These are phyloP conservation scores for Salix viminalis DNA, from an alignment of 345 rosid genomes.

Conservation along the genomic window DNA sequence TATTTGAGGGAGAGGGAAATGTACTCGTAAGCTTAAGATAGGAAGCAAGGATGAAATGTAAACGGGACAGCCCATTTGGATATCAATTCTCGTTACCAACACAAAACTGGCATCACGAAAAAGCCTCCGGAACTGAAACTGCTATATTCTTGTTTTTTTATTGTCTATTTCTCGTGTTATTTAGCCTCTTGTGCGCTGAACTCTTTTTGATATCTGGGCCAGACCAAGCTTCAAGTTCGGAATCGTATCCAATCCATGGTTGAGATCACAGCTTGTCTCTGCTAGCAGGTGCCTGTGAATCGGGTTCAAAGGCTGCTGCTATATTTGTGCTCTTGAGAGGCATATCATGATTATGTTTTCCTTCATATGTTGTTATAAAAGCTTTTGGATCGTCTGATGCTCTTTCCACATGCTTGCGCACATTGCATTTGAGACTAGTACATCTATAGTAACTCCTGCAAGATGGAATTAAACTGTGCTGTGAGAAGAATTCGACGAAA, in stretches of 20 bases:
- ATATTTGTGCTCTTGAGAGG: slow-evolving; percentile 34
- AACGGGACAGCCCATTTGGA: background rate
- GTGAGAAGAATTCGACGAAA: background rate
- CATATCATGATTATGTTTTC: slow-evolving; percentile 89
- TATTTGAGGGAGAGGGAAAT: background rate
- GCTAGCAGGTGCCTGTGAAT: slow-evolving; percentile 27
- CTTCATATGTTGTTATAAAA: slow-evolving; percentile 90
- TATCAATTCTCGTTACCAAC: background rate
- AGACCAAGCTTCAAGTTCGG: background rate
- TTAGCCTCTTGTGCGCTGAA: background rate
- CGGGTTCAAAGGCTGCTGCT: slow-evolving; percentile 16
- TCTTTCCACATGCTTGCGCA: slow-evolving; percentile 89
- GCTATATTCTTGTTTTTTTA: background rate
- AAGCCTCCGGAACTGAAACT: background rate
- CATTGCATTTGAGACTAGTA: slow-evolving; percentile 69
- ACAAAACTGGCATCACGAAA: background rate
- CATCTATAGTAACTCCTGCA: slow-evolving; percentile 95
- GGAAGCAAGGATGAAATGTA: background rate
- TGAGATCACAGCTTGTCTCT: slow-evolving; percentile 31
- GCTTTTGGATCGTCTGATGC: slow-evolving; percentile 85
- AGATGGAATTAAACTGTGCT: background rate
- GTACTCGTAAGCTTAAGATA: background rate
- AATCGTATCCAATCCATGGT: background rate
- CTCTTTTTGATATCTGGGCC: slow-evolving; percentile 1
- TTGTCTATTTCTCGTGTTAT: background rate